These are phyloP conservation scores for Camellia granthamiana DNA, from an alignment of 148 eudicot genomes.

Conservation along the genomic window DNA sequence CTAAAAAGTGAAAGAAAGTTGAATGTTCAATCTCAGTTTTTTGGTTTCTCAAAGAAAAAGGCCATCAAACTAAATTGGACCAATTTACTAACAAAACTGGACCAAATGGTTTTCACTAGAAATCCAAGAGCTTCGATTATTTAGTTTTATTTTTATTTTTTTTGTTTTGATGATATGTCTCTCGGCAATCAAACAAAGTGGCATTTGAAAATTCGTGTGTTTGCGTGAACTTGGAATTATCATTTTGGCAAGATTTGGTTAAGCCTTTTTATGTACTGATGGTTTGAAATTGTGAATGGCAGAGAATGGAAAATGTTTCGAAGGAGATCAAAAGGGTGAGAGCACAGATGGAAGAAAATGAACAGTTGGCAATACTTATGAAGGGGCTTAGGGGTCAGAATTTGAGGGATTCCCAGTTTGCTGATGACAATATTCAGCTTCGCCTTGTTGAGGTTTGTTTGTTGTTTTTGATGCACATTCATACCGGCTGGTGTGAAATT, in stretches of 20 bases:
- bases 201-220: neutral
- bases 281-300: constrained; percentile 25
- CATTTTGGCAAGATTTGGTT: neutral
- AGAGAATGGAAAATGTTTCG: constrained; percentile 90
- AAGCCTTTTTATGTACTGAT: neutral
- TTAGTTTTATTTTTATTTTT: neutral
- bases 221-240: neutral
- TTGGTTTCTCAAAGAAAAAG: neutral
- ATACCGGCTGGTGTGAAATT: neutral
- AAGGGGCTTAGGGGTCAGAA: constrained; percentile 96
- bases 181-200: neutral
- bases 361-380: constrained; percentile 81
- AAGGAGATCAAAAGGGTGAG: constrained; percentile 89
- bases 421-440: constrained; percentile 72
- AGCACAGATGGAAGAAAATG: constrained; percentile 98
- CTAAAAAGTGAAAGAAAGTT: neutral
- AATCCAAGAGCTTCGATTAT: neutral
- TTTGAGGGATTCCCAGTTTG: constrained; percentile 79
- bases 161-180: neutral
- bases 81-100: neutral
- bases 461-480: constrained; percentile 6
- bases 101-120: neutral
- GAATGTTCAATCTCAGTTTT: neutral
- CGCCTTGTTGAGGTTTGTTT: constrained; percentile 88
- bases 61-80: neutral